phyloP scores from a whole-genome alignment of 2,329 filamentous ascomycete species.

The Hortaea werneckii region DNA sequence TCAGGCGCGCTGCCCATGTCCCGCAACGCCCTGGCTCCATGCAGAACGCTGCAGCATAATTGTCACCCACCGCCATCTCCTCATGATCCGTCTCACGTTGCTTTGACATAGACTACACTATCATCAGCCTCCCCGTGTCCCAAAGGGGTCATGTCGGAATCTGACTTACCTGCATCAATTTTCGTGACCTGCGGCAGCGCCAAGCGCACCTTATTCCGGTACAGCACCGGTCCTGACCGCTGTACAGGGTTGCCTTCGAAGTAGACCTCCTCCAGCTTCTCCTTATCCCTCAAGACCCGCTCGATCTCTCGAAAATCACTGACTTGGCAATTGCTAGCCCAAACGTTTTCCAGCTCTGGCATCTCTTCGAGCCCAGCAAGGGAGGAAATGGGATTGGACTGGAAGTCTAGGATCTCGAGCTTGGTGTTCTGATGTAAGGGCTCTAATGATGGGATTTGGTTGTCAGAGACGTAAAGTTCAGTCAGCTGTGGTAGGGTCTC shows the following conservation, averaged over 20 bases:
- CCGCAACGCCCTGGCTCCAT: background rate
- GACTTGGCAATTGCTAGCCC: slow-evolving; percentile 85
- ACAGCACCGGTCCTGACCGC: slow-evolving; percentile 65
- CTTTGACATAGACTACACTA: slow-evolving; percentile 15
- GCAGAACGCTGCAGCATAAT: background rate
- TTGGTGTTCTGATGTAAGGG: slow-evolving; percentile 49
- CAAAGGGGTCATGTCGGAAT: background rate
- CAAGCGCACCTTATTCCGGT: slow-evolving; percentile 85
- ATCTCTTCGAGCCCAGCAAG: slow-evolving; percentile 63
- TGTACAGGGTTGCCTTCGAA: slow-evolving; percentile 94
- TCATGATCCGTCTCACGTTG: slow-evolving; percentile 6
- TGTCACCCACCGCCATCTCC: no score
- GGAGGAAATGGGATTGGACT: slow-evolving; percentile 71
- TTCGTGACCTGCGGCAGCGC: slow-evolving; percentile 80
- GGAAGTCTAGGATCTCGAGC: slow-evolving; percentile 75
- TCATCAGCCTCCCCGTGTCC: slow-evolving; percentile 2
- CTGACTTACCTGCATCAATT: slow-evolving; percentile 88
- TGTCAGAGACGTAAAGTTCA: slow-evolving; percentile 93
- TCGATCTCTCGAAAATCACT: slow-evolving; percentile 75
- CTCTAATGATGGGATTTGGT: slow-evolving; percentile 66
- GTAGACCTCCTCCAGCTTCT: slow-evolving; percentile 77
- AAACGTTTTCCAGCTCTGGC: slow-evolving; percentile 72
- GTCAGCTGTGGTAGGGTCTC: slow-evolving; percentile 65
- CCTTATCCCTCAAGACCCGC: slow-evolving; percentile 65
- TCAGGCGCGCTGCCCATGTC: background rate